Base-by-base conservation (phyloP, 768 basidiomycete genomes). In the Lactarius tabidus region DNA sequence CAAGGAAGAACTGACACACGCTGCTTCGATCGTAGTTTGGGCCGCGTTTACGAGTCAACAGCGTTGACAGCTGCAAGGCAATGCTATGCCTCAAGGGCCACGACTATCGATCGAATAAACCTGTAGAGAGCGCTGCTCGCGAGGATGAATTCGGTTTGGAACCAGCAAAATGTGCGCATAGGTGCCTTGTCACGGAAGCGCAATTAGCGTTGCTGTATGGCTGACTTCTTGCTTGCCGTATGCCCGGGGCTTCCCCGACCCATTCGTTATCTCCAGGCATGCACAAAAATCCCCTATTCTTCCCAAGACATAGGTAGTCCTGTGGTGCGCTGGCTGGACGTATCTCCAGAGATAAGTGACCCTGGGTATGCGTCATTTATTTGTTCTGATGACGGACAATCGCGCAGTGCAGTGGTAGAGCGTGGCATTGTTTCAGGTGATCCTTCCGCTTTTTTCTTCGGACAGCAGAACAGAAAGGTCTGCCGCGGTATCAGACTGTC, bases 71-170 rank as follows among this genome's bases (percentile, higher is more conserved):
- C 20, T 51, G 28, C 20, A 51, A 53, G 7, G 55, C 43, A 28
- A 52, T 52, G 57, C 23, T 65, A 23, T 57, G n/a, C 55, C 55
- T 65, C 64, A n/a, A n/a, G n/a, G n/a, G n/a, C n/a, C n/a, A 45
- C 51, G 64, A 55, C 20, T 55, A 41, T 58, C 39, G 43, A 58
- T 12, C 45, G 8, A 51, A 43, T 29, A 26, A 14, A 23, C 57
- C 1, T 45, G 15, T 14, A 51, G 48, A 15, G 48, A 51, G 48
- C 14, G 26, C 48, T 51, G 48, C 23, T 51, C 26, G 6, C 14
- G 48, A 51, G 48, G 26, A 51, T 7, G 14, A 17, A 17, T 26
- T 26, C 26, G 26, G 12, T 12, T 17, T 59, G 39, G 10, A 3
- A n/a, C 10, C n/a, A 31, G 12, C 14, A 31, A 59, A 29, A 31